Evolutionary conservation across 2,329 filamentous ascomycete species (phyloP), one percentile per base, ranked within the genome.

Genomic region (Fusarium phyllophilum): DNA sequence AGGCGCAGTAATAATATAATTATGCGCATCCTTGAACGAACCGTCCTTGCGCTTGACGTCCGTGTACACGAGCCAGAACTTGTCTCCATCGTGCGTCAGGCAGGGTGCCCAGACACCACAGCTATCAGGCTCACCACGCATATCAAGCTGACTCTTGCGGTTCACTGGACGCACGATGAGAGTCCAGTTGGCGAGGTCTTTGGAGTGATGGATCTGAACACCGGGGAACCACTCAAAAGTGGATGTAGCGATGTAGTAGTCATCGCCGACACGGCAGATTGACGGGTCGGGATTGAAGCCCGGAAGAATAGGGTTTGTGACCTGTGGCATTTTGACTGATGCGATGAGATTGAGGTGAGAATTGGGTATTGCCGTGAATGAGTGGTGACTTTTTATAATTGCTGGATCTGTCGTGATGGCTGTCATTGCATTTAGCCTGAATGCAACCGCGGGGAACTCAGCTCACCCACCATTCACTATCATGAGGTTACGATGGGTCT

Each of bases 1-100:
- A 0, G 85, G 81, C 2, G 88, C 85, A 39, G 78, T 87, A 60
- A 92, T 86, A 66, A 92, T 90, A 77, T 91, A 92, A 75, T 91
- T 92, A 72, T 87, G 89, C 2, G 88, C 85, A 74, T 91, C 89
- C 78, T 90, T 91, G 84, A 90, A 91, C 6, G 86, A 88, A 18
- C 90, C 90, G 73, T 92, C 90, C 78, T 91, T 91, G 72, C 90
- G 88, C 81, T 91, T 92, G 22, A 92, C 89, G 75, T 91, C 89
- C 2, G 89, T 91, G 78, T 90, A 92, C 5, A 91, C 89, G 10
- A 92, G 86, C 85, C 87, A 91, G 80, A 91, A 92, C 61, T 82
- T 85, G 6, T 86, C 83, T 51, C 88, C 89, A 71, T 91, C 89
- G 72, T 91, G 88, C 0, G 86, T 88, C 26, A 92, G 83, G 75